These are phyloP conservation scores for Hypoxylon intermedium DNA, from an alignment of 495 filamentous ascomycete species.

Conservation along the genomic window DNA sequence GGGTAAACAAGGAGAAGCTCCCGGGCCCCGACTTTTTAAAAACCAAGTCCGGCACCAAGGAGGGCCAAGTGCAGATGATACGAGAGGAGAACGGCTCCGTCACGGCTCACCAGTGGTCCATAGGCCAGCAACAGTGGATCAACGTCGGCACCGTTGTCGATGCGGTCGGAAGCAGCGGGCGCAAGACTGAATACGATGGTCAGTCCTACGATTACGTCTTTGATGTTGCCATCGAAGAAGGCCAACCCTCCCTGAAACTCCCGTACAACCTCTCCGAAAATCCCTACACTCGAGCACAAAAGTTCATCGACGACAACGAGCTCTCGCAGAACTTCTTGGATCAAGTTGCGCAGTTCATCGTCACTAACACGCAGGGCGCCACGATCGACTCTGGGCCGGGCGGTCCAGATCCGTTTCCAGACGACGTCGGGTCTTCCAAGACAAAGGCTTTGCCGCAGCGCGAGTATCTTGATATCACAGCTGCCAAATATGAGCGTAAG, in stretches of 20 bases:
- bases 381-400: constrained; percentile 66
- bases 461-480: constrained; percentile 75
- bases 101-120: constrained; percentile 82
- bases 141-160: constrained; percentile 94
- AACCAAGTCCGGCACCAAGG: constrained; percentile 82
- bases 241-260: constrained; percentile 89
- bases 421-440: constrained; percentile 47
- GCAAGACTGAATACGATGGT: constrained; percentile 74
- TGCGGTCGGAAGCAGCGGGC: constrained; percentile 78
- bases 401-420: constrained; percentile 64
- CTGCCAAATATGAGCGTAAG: constrained; percentile 53
- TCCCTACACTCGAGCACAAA: constrained; percentile 88
- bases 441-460: constrained; percentile 79
- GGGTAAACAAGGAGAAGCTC: constrained; percentile 87
- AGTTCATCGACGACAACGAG: constrained; percentile 90
- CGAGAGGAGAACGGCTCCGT: constrained; percentile 77
- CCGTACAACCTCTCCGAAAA: constrained; percentile 94
- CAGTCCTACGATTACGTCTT: constrained; percentile 98
- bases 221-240: constrained; percentile 96
- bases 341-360: constrained; percentile 93
- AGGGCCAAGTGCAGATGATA: constrained; percentile 94
- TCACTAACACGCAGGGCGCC: constrained; percentile 84
- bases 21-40: constrained; percentile 85
- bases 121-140: constrained; percentile 69
- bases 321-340: constrained; percentile 90